phyloP scores from a whole-genome alignment of 148 eudicot species.

The Camellia japonica region DNA sequence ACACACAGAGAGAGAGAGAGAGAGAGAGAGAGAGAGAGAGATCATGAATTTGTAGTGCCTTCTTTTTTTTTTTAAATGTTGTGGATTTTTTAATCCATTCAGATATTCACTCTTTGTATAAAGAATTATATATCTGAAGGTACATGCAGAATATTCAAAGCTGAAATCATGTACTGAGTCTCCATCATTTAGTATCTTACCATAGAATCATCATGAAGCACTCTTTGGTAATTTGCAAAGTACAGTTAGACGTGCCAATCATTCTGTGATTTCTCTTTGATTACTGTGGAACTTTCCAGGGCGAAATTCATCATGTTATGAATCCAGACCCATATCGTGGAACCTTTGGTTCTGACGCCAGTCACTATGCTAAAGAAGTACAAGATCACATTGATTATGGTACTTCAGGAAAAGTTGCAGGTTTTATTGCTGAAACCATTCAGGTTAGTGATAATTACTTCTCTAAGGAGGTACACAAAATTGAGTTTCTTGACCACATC shows the following conservation, averaged over 20 bases:
- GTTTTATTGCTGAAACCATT: conserved; percentile 96
- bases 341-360: conserved; percentile 77
- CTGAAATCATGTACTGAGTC: neutral
- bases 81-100: neutral
- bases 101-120: no score
- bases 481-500: conserved; percentile 1
- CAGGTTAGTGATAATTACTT: conserved; percentile 49
- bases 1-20: neutral
- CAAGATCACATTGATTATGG: conserved; percentile 92
- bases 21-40: neutral
- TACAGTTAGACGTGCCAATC: neutral
- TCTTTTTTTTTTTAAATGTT: neutral
- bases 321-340: conserved; percentile 98
- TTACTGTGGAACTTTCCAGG: conserved; percentile 44
- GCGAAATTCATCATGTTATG: conserved; percentile 90
- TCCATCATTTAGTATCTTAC: neutral
- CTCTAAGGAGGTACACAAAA: neutral
- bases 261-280: neutral
- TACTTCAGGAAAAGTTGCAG: conserved; percentile 90
- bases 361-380: conserved; percentile 73
- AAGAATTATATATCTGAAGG: neutral
- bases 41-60: conserved; percentile 6
- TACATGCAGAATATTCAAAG: neutral
- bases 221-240: neutral
- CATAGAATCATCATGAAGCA: neutral